Percentiles rank a stretch among this genome's conserved stretches.
These are phyloP conservation scores for Cotoneaster glaucophyllus DNA, from an alignment of 306 rosid species.

Conservation along the genomic window DNA sequence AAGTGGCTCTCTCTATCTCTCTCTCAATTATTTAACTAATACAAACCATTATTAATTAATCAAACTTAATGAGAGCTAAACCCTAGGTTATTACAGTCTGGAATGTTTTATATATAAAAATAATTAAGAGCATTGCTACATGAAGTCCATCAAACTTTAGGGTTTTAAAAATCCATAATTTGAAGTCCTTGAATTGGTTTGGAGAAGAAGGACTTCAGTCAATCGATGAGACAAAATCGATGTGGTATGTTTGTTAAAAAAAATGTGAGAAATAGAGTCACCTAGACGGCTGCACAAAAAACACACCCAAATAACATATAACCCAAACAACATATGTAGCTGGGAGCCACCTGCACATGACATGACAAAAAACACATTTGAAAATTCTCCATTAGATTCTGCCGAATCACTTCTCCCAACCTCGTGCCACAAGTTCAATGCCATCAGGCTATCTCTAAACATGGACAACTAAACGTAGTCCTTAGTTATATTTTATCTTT, in stretches of 20 bases:
- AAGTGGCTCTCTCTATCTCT: constrained; percentile 16
- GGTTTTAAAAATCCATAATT: constrained; percentile 23
- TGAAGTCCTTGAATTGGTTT: constrained; percentile 38
- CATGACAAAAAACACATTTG: constrained; percentile 27
- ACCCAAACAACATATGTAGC: constrained; percentile 29
- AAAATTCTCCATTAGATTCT: constrained; percentile 11
- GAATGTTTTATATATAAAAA: constrained; percentile 23
- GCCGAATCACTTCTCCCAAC: constrained; percentile 8
- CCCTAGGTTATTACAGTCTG: constrained; percentile 33
- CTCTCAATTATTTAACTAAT: constrained; percentile 16
- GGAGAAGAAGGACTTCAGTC: constrained; percentile 24
- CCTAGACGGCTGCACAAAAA: constrained; percentile 30
- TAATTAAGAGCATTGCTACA: background rate
- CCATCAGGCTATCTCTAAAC: background rate
- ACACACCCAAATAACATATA: constrained; percentile 33
- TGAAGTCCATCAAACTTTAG: constrained; percentile 18
- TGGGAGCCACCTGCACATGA: constrained; percentile 53
- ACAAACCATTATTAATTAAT: constrained; percentile 11
- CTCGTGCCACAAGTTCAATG: constrained; percentile 11
- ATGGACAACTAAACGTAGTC: too few relatives aligned
- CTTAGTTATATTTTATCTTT: too few relatives aligned
- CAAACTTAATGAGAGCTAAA: constrained; percentile 28
- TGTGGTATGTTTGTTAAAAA: constrained; percentile 30
- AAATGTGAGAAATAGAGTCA: constrained; percentile 19
- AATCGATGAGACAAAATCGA: constrained; percentile 44